These are phyloP conservation scores for Quercus wislizeni DNA, from an alignment of 306 rosid genomes.

Conservation along the genomic window DNA sequence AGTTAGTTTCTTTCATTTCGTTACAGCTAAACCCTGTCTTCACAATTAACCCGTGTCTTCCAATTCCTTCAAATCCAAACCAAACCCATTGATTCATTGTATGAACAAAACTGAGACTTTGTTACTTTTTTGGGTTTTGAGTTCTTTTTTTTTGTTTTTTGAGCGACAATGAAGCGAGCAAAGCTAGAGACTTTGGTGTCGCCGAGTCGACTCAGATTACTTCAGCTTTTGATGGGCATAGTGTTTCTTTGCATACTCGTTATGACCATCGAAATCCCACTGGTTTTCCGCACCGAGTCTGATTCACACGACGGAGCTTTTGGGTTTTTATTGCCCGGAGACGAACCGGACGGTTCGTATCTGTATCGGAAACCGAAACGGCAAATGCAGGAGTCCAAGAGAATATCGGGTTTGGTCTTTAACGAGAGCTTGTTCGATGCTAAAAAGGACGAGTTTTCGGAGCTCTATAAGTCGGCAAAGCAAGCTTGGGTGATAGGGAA, in stretches of 20 bases:
- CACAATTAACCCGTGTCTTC: not conserved
- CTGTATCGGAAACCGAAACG: slow-evolving; percentile 28
- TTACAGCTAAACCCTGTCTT: not conserved
- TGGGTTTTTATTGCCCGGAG: slow-evolving; percentile 48
- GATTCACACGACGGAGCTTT: slow-evolving; percentile 31
- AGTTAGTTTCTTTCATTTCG: not conserved
- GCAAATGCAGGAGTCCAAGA: slow-evolving; percentile 38
- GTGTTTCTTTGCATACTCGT: slow-evolving; percentile 59
- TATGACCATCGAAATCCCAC: slow-evolving; percentile 82
- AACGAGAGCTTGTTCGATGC: slow-evolving; percentile 35
- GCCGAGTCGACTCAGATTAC: slow-evolving; percentile 53
- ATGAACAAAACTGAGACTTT: not conserved
- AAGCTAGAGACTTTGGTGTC: slow-evolving; percentile 49
- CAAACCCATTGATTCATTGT: slow-evolving; percentile 2
- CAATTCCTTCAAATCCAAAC: slow-evolving; percentile 1
- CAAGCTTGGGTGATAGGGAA: slow-evolving; percentile 73
- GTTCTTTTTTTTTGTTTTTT: not conserved
- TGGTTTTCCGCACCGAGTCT: slow-evolving; percentile 43
- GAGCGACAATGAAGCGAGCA: slow-evolving; percentile 60
- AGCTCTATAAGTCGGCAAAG: slow-evolving; percentile 61
- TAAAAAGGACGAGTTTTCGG: slow-evolving; percentile 37
- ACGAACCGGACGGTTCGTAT: slow-evolving; percentile 28
- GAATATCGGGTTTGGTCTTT: slow-evolving; percentile 71
- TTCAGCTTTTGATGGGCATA: slow-evolving; percentile 63
- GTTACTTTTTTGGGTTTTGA: not conserved